A percentile compares a stretch with the other conserved stretches of the same genome.
Evolutionary conservation across 768 basidiomycete species (phyloP).

Genomic region (Boletellus emodensis): DNA sequence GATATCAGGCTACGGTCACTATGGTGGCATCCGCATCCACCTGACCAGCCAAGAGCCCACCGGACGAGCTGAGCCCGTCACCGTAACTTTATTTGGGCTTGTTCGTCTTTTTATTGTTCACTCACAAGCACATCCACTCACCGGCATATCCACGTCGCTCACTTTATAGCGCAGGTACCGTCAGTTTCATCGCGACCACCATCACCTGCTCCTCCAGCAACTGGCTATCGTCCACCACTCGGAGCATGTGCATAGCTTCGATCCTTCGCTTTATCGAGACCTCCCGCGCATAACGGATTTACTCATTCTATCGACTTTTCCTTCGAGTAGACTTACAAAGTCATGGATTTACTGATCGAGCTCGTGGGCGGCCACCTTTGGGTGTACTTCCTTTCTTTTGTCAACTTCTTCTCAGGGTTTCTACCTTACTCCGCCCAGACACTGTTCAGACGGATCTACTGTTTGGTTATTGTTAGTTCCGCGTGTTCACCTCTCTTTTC

Average conservation of each 20-base stretch:
- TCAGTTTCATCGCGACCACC: background rate
- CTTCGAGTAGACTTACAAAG: background rate
- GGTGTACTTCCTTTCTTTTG: conserved; percentile 11
- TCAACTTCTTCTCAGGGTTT: conserved; percentile 10
- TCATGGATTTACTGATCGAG: conserved; percentile 21
- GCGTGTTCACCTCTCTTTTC: conserved; percentile 15
- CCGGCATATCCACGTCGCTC: too few species aligned
- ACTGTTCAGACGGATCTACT: conserved; percentile 18
- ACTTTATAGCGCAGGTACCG: background rate
- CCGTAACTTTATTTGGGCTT: background rate
- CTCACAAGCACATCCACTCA: background rate
- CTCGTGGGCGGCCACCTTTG: conserved; percentile 17
- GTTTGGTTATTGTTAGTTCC: conserved; percentile 14
- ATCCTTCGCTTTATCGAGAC: background rate
- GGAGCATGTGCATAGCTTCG: background rate
- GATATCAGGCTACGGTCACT: background rate
- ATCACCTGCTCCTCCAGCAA: background rate
- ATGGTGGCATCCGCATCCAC: too few species aligned
- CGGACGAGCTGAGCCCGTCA: too few species aligned
- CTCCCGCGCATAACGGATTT: background rate
- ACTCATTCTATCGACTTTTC: background rate
- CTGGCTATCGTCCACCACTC: background rate
- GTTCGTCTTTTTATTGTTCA: background rate
- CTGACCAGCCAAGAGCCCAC: too few species aligned
- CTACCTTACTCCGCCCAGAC: conserved; percentile 18